Evolutionary conservation across 257 asterid species (phyloP).

Genomic region (Cruciata laevipes): DNA sequence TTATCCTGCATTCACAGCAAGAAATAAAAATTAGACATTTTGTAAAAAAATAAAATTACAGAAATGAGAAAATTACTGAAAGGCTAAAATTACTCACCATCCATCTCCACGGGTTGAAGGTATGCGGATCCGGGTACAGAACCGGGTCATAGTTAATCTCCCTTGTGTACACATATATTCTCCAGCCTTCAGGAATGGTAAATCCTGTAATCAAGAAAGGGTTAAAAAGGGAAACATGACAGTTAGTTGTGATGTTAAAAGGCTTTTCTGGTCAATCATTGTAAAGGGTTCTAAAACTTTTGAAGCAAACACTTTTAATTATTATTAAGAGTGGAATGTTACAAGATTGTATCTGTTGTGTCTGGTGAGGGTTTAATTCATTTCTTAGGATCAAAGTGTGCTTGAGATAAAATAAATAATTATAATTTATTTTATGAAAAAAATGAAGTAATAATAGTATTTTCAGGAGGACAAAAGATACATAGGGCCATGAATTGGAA

Average conservation of each 20-base stretch:
- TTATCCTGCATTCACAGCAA: conserved; percentile 43
- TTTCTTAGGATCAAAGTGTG: background rate
- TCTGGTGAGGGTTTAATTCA: background rate
- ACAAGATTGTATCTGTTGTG: conserved; percentile 6
- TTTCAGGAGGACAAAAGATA: conserved; percentile 23
- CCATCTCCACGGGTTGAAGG: conserved; percentile 99
- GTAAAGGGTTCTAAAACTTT: conserved; percentile 12
- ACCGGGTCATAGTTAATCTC: conserved; percentile 80
- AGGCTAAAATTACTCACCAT: conserved; percentile 47
- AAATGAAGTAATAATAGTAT: conserved; percentile 3
- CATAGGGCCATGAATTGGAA: conserved; percentile 27
- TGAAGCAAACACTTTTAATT: background rate
- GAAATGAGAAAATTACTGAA: background rate
- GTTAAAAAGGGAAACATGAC: background rate
- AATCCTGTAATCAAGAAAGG: conserved; percentile 48
- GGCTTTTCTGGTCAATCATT: conserved; percentile 3
- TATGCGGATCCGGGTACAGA: conserved; percentile 74
- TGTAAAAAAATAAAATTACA: too few species aligned
- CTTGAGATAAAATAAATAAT: background rate
- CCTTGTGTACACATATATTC: conserved; percentile 60
- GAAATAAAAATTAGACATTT: background rate
- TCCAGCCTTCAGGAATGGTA: conserved; percentile 85
- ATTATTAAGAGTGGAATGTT: conserved; percentile 5
- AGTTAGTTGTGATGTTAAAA: background rate
- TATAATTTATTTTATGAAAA: background rate